A percentile compares a stretch with the other conserved stretches of the same genome.
phyloP scores from a whole-genome alignment of 768 basidiomycete genomes.

The Kwoniella mangroviensis region DNA sequence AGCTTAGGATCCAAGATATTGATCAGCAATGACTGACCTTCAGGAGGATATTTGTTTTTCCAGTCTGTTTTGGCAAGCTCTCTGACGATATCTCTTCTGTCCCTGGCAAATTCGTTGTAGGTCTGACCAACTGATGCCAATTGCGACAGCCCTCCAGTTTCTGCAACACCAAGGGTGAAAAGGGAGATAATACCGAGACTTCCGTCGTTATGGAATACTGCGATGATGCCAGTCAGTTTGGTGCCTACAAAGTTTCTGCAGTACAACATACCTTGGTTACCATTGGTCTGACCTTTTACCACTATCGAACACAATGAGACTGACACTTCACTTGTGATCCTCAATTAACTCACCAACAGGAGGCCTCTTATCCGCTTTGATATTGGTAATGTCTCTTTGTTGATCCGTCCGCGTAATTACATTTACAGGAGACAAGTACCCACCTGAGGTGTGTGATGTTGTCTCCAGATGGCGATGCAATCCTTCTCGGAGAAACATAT shows the following conservation, averaged over 20 bases:
- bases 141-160: conserved; percentile 37
- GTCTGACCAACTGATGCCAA: conserved; percentile 35
- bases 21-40: conserved; percentile 13
- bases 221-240: not conserved
- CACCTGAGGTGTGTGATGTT: conserved; percentile 36
- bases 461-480: conserved; percentile 12
- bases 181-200: conserved; percentile 29
- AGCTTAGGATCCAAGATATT: not conserved
- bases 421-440: not conserved
- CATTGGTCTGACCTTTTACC: conserved; percentile 39
- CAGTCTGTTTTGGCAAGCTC: conserved; percentile 32
- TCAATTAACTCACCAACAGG: conserved; percentile 25
- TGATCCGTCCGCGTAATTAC: not conserved
- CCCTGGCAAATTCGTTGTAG: conserved; percentile 33
- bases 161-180: conserved; percentile 36
- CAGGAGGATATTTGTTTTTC: conserved; percentile 23
- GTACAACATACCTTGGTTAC: conserved; percentile 30
- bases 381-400: conserved; percentile 35
- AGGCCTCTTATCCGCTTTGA: conserved; percentile 35
- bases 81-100: conserved; percentile 31
- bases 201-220: conserved; percentile 39
- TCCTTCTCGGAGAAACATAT: conserved; percentile 24
- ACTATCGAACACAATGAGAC: conserved; percentile 6
- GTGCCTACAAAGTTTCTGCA: not conserved
- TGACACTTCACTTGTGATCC: not conserved